Base-by-base conservation (phyloP, 768 basidiomycete genomes). In the Multifurca ochricompacta region DNA sequence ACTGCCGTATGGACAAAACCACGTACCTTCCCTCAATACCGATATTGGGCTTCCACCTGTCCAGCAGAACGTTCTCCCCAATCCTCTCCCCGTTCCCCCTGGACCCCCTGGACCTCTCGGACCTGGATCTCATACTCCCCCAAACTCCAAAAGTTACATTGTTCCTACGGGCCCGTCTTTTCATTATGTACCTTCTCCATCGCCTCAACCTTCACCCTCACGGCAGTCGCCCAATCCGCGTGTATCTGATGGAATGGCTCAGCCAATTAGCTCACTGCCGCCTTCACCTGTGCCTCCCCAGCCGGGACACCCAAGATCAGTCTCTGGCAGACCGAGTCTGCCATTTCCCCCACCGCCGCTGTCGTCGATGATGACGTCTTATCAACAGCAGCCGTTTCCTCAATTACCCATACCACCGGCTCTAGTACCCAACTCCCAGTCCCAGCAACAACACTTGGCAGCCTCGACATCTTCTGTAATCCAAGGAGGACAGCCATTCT, bases 261-360 rank as follows among this genome's bases (percentile, higher is more conserved):
- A 62, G 60, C 1, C 66, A 65, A 13, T 62, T 70, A 21, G 36
- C 14, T 43, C 46, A 14, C 28, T 51, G n/a, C 51, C 44, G 9
- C 51, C 52, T 11, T 48, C 62, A 2, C 48, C 62, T 1, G 43
- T 54, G 32, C 54, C 46, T 14, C 48, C 42, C 16, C 42, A 23
- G 39, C n/a, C 28, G 21, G 54, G 48, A n/a, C 54, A 40, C 18
- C 44, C 32, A 39, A 60, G 54, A 46, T 57, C 65, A 10, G 62
- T 69, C 10, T 66, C 73, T n/a, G 68, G 77, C 44, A 74, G 73
- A 34, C 71, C 76, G 7, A 74, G 75, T 60, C 69, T 84, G 19
- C 81, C 79, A 48, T 74, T 74, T 30, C 78, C 60, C 60, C 68
- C 27, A 2, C 54, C 58, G 2, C 71, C 71, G 14, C 23, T 28